Conservation (phyloP, 805 yeast species). For the Saturnispora saitoi region DNA sequence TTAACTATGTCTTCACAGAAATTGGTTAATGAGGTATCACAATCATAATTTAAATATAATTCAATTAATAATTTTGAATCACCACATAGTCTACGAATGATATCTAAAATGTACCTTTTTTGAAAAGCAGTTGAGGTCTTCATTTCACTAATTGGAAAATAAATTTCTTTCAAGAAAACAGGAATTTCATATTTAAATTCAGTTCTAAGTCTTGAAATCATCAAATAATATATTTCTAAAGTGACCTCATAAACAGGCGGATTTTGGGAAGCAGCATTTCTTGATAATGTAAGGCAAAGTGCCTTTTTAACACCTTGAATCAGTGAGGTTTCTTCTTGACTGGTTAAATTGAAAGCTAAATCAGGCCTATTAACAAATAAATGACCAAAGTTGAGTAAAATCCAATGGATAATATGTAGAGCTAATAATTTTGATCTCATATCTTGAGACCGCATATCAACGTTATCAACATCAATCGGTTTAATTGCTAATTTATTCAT, state of each 20-base stretch:
- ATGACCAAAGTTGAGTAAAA: constrained; percentile 76
- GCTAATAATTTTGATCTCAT: constrained; percentile 87
- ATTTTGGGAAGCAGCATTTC: constrained; percentile 87
- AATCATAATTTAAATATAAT: constrained; percentile 89
- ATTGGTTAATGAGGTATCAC: constrained; percentile 76
- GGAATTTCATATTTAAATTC: constrained; percentile 92
- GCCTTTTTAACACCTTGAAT: constrained; percentile 80
- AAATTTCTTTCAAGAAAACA: constrained; percentile 85
- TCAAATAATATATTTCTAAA: constrained; percentile 86
- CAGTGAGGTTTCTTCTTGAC: constrained; percentile 50
- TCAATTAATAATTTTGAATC: constrained; percentile 91
- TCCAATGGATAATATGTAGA: constrained; percentile 78
- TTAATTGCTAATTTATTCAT: constrained; percentile 91
- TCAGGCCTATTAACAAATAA: constrained; percentile 59
- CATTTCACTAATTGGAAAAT: constrained; percentile 89
- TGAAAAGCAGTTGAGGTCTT: constrained; percentile 89
- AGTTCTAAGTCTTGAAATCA: constrained; percentile 72
- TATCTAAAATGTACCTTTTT: constrained; percentile 72
- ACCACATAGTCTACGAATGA: constrained; percentile 73
- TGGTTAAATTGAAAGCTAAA: constrained; percentile 40
- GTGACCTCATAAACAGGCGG: constrained; percentile 90
- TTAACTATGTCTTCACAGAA: constrained; percentile 78
- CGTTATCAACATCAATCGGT: constrained; percentile 61
- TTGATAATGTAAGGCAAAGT: constrained; percentile 68
- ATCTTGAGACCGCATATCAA: constrained; percentile 85